Base-by-base conservation (phyloP, 2,329 filamentous ascomycete genomes). In the Cladophialophora immunda region DNA sequence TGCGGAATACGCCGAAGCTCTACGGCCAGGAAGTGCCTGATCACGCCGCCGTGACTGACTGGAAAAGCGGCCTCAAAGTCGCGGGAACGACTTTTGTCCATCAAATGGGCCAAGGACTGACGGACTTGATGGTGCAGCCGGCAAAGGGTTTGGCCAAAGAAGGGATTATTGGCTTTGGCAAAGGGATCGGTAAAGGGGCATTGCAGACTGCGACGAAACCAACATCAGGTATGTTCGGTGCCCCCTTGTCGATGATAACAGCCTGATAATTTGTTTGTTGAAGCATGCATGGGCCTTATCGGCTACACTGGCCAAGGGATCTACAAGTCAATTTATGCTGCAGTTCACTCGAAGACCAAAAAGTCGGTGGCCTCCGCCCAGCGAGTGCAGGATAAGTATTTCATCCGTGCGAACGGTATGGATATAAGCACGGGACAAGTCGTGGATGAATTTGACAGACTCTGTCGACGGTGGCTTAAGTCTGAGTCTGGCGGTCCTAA, bases 1-100 rank as follows among this genome's bases (percentile, higher is more conserved):
- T 86, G 62, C 83, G 85, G 64, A 84, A 83, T 30, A 80, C 81
- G 8, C 85, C 85, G 1, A 81, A 80, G 34, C 76, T 86, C 1
- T 86, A 85, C 65, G 83, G 83, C 30, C 83, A 83, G 66, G 83
- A 81, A 4, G 80, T 84, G 34, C 76, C 81, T 3, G 75, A 78
- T 13, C 76, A 78, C 8, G 73, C 58, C 34, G 57, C 53, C 22
- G 79, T 85, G 55, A 83, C 78, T 3, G 84, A 82, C 11, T 78
- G 83, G 65, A 79, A 81, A 56, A 83, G 81, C 3, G 84, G 83
- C 9, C 69, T 73, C 15, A 76, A 76, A 17, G 82, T 80, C 13
- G 81, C 79, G 3, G 79, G 81, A 6, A 78, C 81, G 45, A 81
- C 83, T 65, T 78, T 84, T 38, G 68, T 78, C 1, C 78, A 79